Evolutionary conservation across 2,329 filamentous ascomycete genomes (phyloP).

Genomic region (Blastomyces emzantsi): DNA sequence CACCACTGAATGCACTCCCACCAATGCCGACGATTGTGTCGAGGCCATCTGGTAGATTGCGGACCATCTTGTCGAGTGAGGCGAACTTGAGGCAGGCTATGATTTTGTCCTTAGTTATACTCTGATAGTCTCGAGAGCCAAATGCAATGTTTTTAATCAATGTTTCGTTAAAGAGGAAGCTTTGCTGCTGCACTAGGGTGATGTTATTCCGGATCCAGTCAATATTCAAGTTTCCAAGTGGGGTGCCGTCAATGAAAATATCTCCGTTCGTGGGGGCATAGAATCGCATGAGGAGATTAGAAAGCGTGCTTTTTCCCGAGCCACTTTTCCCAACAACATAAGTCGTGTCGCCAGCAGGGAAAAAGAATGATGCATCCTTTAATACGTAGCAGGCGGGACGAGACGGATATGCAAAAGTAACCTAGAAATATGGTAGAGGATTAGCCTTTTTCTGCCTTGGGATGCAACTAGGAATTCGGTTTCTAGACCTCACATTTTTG

Average conservation of each 20-base stretch:
- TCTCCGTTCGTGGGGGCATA: conserved; percentile 59
- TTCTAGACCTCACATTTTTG: conserved; percentile 45
- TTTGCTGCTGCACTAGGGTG: conserved; percentile 73
- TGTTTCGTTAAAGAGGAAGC: conserved; percentile 70
- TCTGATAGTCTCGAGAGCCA: conserved; percentile 47
- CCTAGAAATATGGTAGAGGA: conserved; percentile 38
- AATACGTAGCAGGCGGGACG: conserved; percentile 55
- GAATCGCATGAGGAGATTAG: conserved; percentile 68
- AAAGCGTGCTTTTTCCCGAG: conserved; percentile 84
- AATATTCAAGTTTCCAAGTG: conserved; percentile 53
- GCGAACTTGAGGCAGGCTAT: conserved; percentile 56
- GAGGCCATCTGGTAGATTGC: conserved; percentile 57
- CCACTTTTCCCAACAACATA: conserved; percentile 83
- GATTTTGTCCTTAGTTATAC: conserved; percentile 48
- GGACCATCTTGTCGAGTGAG: conserved; percentile 59
- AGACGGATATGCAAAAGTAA: conserved; percentile 74
- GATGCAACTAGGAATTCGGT: conserved; percentile 21
- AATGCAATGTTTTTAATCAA: conserved; percentile 70
- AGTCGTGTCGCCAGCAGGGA: conserved; percentile 61
- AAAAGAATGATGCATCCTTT: conserved; percentile 54
- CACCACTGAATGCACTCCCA: conserved; percentile 69
- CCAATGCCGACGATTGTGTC: conserved; percentile 62
- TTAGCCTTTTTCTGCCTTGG: neutral
- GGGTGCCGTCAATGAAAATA: conserved; percentile 58
- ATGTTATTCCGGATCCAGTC: conserved; percentile 70